Evolutionary conservation across 2,329 filamentous ascomycete species (phyloP), one percentile per base, ranked within the genome.

Genomic region (Trichoderma atroviride): DNA sequence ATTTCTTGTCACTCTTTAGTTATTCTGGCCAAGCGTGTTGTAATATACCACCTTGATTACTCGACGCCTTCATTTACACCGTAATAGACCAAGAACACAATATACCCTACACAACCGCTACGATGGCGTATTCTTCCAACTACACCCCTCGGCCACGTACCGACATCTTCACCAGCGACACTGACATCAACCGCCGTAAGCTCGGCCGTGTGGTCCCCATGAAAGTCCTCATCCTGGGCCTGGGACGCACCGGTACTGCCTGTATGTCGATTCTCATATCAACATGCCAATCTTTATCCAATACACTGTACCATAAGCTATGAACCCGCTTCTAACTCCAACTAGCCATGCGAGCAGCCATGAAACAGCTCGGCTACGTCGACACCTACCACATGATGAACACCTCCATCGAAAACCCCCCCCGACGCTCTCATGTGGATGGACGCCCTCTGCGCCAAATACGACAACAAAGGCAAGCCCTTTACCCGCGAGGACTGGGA

Each of bases 311-410:
- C 1, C 4, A 2, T 5, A 27, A 31, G 37, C 24, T 27, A 19
- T 47, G 11, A 47, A 40, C 13, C 9, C 10, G 31, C 35, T n/a
- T 16, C 50, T 40, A 24, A 22, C 24, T 11, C 1, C 55, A 50
- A 37, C 57, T 69, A 89, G 87, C 89, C 55, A 86, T 92, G 75
- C 85, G 89, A 71, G 86, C 85, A 55, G 90, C 90, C 24, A 85
- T 92, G 77, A 85, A 89, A 75, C 83, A 87, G 74, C 83, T 92
- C 52, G 90, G 90, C 71, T 91, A 89, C 77, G 82, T 86, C 74
- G 88, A 91, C 78, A 89, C 87, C 70, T 92, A 92, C 83, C 90
- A 92, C 82, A 91, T 91, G 89, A 89, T 91, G 87, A 89, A 85
- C 74, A 88, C 86, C 73, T 88, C 86, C 70, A 87, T 91, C 70